Evolutionary conservation across 495 filamentous ascomycete species (phyloP), one percentile per base, ranked within the genome.

Genomic region (Tirmania nivea): DNA sequence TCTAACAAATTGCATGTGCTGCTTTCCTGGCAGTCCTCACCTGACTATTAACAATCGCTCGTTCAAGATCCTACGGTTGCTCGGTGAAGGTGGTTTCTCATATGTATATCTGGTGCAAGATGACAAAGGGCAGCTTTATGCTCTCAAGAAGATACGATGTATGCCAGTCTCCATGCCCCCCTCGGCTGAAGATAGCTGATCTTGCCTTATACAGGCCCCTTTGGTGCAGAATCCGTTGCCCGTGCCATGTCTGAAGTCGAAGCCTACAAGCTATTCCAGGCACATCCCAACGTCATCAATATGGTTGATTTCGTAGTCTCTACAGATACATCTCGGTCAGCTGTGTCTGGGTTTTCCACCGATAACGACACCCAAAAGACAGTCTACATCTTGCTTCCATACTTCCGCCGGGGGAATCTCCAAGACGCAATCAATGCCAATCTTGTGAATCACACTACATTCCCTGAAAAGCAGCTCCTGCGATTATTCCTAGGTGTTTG

Each of bases 351-450:
- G 14, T 45, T 45, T 19, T 45, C 39, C 14, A 8, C 39, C 12
- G 39, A 45, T 19, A 45, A 19, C 39, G 39, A 45, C 39, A 45
- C 39, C 12, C 39, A 45, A 6, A 96, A 97, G 69, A 96, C 88
- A 0, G 90, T 96, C 19, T 96, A 96, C 63, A 92, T 97, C 56
- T 69, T 97, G 34, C 75, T 97, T 14, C 90, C 90, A 8, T 97
- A 96, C 67, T 97, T 93, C 68, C 75, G 85, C 56, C 72, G 90
- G 42, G 90, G 90, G 17, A 97, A 97, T 61, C 73, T 97, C 31
- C 90, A 97, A 65, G 90, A 97, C 69, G 81, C 89, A 47, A 95
- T 97, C 71, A 97, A 97, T 63, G 90, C 90, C 56, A 97, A 97
- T 67, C 69, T 96, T 50, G 88, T 97, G 71, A 96, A 97, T 66